Percentiles rank a stretch among this genome's conserved stretches.
Evolutionary conservation across 1,139 yeast species (phyloP).

Genomic region (Scheffersomyces illinoinensis): DNA sequence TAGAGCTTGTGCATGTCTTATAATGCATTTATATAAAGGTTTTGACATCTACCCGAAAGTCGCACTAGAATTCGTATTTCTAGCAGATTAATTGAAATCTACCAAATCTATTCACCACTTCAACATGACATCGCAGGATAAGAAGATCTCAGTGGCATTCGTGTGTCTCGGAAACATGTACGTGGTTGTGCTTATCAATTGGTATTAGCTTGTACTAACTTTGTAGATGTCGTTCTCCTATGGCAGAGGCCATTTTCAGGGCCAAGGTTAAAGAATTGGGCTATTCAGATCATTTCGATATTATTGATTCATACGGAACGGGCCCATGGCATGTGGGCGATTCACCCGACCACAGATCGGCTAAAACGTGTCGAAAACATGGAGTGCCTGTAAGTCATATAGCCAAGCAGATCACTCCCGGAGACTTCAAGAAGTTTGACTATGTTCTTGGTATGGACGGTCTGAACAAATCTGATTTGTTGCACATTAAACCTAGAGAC

Average conservation of each 20-base stretch:
- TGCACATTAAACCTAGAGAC: constrained; percentile 57
- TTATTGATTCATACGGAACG: constrained; percentile 87
- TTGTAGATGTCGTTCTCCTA: constrained; percentile 85
- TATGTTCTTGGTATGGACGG: constrained; percentile 87
- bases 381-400: constrained; percentile 73
- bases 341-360: constrained; percentile 74
- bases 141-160: constrained; percentile 69
- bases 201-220: constrained; percentile 6
- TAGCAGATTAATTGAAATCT: background rate
- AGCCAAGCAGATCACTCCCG: constrained; percentile 66
- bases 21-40: no score
- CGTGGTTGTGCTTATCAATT: constrained; percentile 21
- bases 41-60: no score
- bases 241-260: constrained; percentile 93
- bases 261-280: constrained; percentile 58
- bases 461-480: constrained; percentile 59
- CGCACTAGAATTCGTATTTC: background rate
- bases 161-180: constrained; percentile 91
- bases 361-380: constrained; percentile 65
- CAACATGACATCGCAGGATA: constrained; percentile 19
- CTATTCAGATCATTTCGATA: constrained; percentile 38
- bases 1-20: no score
- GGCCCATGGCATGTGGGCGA: constrained; percentile 85
- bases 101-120: background rate
- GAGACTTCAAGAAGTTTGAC: constrained; percentile 72